Evolutionary conservation across 306 rosid species (phyloP), one percentile per base, ranked within the genome.

Genomic region (Acmispon strigosus): DNA sequence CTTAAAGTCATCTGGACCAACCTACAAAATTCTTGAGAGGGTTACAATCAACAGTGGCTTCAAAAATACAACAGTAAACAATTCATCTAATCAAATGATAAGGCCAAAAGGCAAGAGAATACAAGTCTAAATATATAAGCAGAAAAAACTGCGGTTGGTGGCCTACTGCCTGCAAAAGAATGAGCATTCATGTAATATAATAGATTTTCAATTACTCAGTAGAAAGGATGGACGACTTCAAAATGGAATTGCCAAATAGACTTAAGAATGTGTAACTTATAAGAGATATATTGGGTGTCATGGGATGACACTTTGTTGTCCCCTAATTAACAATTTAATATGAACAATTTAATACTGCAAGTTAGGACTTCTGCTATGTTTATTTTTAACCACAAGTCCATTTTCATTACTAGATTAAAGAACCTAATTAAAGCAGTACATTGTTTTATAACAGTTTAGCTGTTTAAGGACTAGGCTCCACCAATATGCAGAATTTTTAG

Each of bases 1-100:
- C 85, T 70, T 56, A 69, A 84, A 83, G 72, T 87, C 93, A 87
- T 94, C 98, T 19, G 75, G 89, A 76, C 95, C 91, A 29, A 94
- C 96, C 98, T 94, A 72, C 39, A 76, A 22, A 74, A 78, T 70
- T 32, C 22, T 73, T 72, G 58, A 52, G 17, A 67, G 72, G 59
- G 70, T 60, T 73, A 32, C 18, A 69, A 51, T 39, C n/a, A 14
- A 44, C 4, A 60, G 44, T 64, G 53, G 44, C 49, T 47, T 56
- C 8, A 66, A 48, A 76, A 27, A 22, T 47, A 62, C 47, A 51
- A 69, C 41, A 27, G 22, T 3, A 45, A 68, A 49, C 24, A 67
- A 37, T 63, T 57, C 14, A 45, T 45, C 75, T 19, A 68, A 78
- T 47, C 75, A 67, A 24, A 54, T 20, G 18, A 70, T 36, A 7